Base-by-base conservation (phyloP, 1,139 yeast species). In the Saccharomycopsis hybrid region DNA sequence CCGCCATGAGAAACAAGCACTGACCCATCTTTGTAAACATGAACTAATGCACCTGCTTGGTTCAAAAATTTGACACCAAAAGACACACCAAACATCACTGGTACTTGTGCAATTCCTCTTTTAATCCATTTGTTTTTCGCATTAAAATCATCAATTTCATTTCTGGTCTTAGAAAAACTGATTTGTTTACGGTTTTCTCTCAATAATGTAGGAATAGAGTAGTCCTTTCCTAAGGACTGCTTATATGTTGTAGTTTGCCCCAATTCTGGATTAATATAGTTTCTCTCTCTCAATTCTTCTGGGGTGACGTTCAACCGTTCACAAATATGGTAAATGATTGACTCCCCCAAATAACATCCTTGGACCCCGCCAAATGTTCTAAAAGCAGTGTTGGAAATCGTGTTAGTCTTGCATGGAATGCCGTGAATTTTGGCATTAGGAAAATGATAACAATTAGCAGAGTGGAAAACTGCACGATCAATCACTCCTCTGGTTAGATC, bases 361-460 rank as follows among this genome's bases (percentile, higher is more conserved):
- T 73, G 76, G 5, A 75, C 76, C 3, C 73, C 76, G 30, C 76
- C 76, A 58, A 72, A 72, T 2, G 76, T 74, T 50, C 76, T 63
- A 56, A 68, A 72, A 2, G 76, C 76, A 2, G 76, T 72, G 56
- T 72, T 72, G 8, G 76, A 69, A 1, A 74, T 74, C 8, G 68
- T 62, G 54, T 71, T 71, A 24, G 76, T 72, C 56, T 65, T 64
- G 56, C 73, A 71, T 2, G 72, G 67, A 42, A 60, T 62, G 2
- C 71, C 73, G 32, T 60, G 57, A 40, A 71, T 63, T 29, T 59
- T 53, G 9, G 68, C 71, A 53, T 68, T 68, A 2, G 73, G 74
- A 57, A 72, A 67, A 48, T 65, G 62, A 57, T 72, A 72, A 56
- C 70, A 65, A 52, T 71, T 71, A 44, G 69, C 71, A 7, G 70